phyloP scores from a whole-genome alignment of 2,329 filamentous ascomycete species.

The Cladosporium sp. region DNA sequence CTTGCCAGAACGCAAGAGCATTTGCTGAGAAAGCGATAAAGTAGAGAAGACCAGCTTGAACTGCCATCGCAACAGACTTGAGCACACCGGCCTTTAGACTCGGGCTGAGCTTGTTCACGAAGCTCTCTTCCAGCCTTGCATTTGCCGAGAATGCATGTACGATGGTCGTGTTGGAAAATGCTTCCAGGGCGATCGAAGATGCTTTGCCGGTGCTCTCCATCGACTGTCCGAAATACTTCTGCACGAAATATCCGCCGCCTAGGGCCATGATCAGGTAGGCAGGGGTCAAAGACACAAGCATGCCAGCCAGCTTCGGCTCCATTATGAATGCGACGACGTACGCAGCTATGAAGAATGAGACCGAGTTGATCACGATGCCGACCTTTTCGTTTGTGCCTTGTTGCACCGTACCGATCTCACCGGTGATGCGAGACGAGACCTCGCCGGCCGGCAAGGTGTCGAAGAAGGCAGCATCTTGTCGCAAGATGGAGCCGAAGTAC shows the following conservation, averaged over 20 bases:
- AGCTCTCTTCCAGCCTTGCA: conserved; percentile 39
- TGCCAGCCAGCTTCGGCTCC: conserved; percentile 54
- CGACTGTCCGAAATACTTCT: conserved; percentile 49
- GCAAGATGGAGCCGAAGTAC: conserved; percentile 56
- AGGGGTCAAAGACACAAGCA: conserved; percentile 60
- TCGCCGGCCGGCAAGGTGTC: conserved; percentile 63
- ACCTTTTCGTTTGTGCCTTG: conserved; percentile 41
- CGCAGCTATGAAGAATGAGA: conserved; percentile 37
- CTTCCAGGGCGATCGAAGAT: conserved; percentile 42
- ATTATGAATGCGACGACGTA: conserved; percentile 39
- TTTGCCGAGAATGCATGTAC: conserved; percentile 46
- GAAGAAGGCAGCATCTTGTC: conserved; percentile 61
- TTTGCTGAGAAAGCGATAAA: conserved; percentile 41
- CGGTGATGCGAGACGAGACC: conserved; percentile 60
- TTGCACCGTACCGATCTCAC: conserved; percentile 56
- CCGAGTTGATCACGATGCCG: conserved; percentile 29
- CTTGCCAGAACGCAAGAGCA: conserved; percentile 42
- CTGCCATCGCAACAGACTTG: conserved; percentile 40
- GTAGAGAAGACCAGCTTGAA: conserved; percentile 40
- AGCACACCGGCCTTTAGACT: conserved; percentile 43
- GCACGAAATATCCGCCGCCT: conserved; percentile 52
- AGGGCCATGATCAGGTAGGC: conserved; percentile 59
- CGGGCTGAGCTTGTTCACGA: conserved; percentile 39
- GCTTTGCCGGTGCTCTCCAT: conserved; percentile 49
- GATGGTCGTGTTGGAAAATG: conserved; percentile 50